These are phyloP conservation scores for Rhamnella rubrinervis DNA, from an alignment of 331 rosid genomes.

Conservation along the genomic window DNA sequence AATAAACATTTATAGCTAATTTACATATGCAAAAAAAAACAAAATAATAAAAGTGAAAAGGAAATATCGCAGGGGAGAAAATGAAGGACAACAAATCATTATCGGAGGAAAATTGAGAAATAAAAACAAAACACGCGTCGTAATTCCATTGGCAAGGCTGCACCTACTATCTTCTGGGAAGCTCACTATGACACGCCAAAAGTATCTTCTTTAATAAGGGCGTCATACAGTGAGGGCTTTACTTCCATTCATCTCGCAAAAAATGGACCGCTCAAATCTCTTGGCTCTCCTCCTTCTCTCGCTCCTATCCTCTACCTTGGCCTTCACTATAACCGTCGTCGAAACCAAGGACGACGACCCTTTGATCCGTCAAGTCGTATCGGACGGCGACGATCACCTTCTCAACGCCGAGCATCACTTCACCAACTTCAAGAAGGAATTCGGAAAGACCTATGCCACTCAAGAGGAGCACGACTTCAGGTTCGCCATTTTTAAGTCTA, in stretches of 20 bases:
- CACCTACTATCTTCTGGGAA: background rate
- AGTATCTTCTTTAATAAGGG: background rate
- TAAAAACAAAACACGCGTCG: constrained; percentile 26
- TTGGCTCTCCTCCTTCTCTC: constrained; percentile 33
- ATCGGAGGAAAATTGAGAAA: background rate
- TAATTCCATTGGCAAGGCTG: background rate
- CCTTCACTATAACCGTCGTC: constrained; percentile 19
- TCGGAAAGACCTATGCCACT: constrained; percentile 56
- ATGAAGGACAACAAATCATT: background rate
- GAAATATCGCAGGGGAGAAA: no score
- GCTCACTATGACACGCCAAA: background rate
- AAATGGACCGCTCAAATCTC: constrained; percentile 46
- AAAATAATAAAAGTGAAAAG: no score
- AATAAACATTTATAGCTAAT: no score
- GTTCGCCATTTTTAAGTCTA: constrained; percentile 65
- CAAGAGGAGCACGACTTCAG: constrained; percentile 79
- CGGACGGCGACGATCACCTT: constrained; percentile 46
- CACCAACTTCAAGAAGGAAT: constrained; percentile 61
- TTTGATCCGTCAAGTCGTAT: constrained; percentile 69
- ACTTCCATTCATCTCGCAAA: background rate
- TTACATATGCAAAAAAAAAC: no score
- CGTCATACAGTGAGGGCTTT: background rate
- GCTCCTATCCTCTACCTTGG: constrained; percentile 30
- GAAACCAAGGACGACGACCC: constrained; percentile 26
- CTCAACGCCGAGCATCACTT: constrained; percentile 73